Conservation (phyloP, 2,329 filamentous ascomycete genomes). For the Nemania sp. region DNA sequence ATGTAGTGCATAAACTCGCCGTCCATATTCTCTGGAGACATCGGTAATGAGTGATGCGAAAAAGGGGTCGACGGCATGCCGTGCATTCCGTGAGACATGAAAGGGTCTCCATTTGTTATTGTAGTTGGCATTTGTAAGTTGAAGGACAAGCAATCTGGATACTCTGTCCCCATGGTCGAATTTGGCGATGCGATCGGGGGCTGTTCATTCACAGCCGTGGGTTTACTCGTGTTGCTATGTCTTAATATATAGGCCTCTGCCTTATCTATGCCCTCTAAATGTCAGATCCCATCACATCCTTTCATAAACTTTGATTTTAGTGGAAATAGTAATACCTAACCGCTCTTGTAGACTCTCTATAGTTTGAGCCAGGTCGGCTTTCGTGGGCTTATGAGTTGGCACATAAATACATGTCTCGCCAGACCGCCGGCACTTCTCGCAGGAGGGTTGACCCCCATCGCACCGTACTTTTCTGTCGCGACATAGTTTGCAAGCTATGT, state of each 20-base stretch:
- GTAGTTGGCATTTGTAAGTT: conserved; percentile 18
- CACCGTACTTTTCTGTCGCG: conserved; percentile 34
- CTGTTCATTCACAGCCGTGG: conserved; percentile 4
- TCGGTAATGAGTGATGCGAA: conserved; percentile 23
- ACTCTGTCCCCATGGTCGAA: conserved; percentile 24
- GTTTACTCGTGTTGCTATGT: conserved; percentile 21
- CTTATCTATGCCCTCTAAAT: conserved; percentile 30
- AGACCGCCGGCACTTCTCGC: conserved; percentile 32
- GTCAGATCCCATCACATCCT: too few species aligned
- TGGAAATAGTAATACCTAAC: conserved; percentile 28
- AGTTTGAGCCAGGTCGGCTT: conserved; percentile 31
- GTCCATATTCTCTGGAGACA: conserved; percentile 26
- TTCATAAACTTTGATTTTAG: too few species aligned
- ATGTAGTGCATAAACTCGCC: conserved; percentile 27
- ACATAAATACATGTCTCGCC: conserved; percentile 34
- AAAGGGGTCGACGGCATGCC: conserved; percentile 25
- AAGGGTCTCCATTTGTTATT: conserved; percentile 18
- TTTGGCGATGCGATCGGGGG: conserved; percentile 16
- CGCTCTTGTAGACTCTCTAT: conserved; percentile 33
- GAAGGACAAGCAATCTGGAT: conserved; percentile 23
- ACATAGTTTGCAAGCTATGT: conserved; percentile 32
- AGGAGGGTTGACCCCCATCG: conserved; percentile 30
- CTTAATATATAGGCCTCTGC: conserved; percentile 31
- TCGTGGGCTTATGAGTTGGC: conserved; percentile 31
- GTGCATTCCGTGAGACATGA: conserved; percentile 16